A percentile compares a stretch with the other conserved stretches of the same genome.
These are phyloP conservation scores for Ustilago loliicola DNA, from an alignment of 1,284 basidiomycete genomes.

Conservation along the genomic window DNA sequence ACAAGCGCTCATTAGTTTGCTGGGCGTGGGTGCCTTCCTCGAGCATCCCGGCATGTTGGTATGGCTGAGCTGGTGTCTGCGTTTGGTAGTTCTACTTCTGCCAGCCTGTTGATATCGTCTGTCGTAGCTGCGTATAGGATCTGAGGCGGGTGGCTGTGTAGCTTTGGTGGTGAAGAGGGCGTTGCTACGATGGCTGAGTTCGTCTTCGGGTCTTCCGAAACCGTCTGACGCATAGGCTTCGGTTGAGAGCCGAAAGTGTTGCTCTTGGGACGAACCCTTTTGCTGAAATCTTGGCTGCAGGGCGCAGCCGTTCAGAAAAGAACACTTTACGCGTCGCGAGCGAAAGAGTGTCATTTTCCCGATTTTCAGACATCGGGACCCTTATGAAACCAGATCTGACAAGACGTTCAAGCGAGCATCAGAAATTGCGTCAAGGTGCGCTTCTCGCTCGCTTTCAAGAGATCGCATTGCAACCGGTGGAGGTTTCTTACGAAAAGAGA, in stretches of 20 bases:
- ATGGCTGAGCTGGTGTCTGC: neutral
- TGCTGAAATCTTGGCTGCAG: conserved; percentile 7
- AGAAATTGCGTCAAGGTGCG: conserved; percentile 34
- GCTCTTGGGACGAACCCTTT: conserved; percentile 18
- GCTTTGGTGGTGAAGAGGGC: neutral
- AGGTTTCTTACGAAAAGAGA: conserved; percentile 14
- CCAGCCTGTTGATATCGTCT: neutral
- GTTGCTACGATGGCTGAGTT: conserved; percentile 7
- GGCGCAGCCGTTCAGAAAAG: conserved; percentile 16
- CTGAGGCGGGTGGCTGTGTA: neutral
- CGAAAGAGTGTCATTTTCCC: conserved; percentile 19
- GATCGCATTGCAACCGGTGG: neutral
- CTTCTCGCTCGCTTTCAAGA: neutral
- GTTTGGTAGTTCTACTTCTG: conserved; percentile 1
- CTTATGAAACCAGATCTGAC: neutral
- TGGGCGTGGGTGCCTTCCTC: neutral
- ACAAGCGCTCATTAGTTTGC: conserved; percentile 2
- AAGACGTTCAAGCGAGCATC: neutral
- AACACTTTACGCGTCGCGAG: conserved; percentile 39
- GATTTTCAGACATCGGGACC: neutral
- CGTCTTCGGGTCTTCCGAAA: no score
- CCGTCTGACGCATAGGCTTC: neutral
- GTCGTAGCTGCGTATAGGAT: neutral
- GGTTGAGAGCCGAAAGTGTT: conserved; percentile 23
- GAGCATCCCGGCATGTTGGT: conserved; percentile 32